Evolutionary conservation across 345 rosid species (phyloP).

Genomic region (Hypericum perforatum): DNA sequence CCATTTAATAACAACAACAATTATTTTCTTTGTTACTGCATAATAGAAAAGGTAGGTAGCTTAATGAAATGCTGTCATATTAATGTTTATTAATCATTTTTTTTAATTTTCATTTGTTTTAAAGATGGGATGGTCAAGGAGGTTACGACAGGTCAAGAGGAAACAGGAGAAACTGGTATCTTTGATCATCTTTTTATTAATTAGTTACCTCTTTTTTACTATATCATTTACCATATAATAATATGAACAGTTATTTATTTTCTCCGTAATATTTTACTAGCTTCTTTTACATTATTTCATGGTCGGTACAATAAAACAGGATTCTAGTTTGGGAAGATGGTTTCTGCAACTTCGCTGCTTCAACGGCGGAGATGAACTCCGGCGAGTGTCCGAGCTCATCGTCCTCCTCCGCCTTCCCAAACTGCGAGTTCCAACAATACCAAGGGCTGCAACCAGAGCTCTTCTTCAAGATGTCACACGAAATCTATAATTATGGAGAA

Average conservation of each 20-base stretch:
- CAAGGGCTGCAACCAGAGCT: constrained; percentile 95
- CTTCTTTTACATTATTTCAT: background rate
- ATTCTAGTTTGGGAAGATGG: constrained; percentile 99
- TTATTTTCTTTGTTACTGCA: too few species aligned
- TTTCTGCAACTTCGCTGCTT: constrained; percentile 89
- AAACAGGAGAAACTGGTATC: constrained; percentile 91
- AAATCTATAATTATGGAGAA: constrained; percentile 98
- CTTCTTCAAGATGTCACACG: constrained; percentile 98
- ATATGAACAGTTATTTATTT: background rate
- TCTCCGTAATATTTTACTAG: background rate
- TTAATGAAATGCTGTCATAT: too few species aligned
- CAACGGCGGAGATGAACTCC: constrained; percentile 45
- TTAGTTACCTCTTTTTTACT: background rate
- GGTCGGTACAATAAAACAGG: constrained; percentile 29
- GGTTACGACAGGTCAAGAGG: constrained; percentile 95
- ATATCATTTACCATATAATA: background rate
- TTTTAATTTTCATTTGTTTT: constrained; percentile 9
- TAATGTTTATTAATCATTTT: background rate
- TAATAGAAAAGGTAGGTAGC: too few species aligned
- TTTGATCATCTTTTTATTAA: background rate
- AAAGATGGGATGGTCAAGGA: constrained; percentile 94
- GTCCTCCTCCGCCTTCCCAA: constrained; percentile 27
- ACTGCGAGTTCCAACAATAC: constrained; percentile 58
- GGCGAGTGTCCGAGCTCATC: constrained; percentile 46
- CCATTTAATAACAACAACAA: too few species aligned